Percentiles rank a stretch among this genome's conserved stretches.
Conservation (phyloP, 192 early-diverging fungal species). For the Chytriomyces hyalinus region DNA sequence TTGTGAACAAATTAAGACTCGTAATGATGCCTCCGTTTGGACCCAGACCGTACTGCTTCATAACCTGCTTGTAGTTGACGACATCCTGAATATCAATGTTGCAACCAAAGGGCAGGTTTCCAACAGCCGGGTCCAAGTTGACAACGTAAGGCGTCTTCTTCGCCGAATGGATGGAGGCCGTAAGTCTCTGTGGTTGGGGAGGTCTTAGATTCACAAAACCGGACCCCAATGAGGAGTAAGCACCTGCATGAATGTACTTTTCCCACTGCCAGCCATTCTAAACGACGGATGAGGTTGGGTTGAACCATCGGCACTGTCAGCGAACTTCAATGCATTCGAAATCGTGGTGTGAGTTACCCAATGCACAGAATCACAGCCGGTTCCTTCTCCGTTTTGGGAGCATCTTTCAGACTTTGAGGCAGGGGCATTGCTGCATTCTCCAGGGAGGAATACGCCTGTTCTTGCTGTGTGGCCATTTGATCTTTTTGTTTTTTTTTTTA, state of each 20-base stretch:
- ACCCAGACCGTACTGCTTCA: constrained; percentile 96
- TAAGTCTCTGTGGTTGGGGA: constrained; percentile 66
- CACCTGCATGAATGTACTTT: constrained; percentile 97
- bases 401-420: not conserved
- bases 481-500: too few relatives aligned
- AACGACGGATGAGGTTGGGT: not conserved
- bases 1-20: constrained; percentile 94
- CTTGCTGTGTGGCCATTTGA: not conserved
- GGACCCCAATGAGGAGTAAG: not conserved
- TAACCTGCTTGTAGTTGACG: constrained; percentile 98
- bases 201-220: not conserved
- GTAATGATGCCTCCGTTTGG: constrained; percentile 98
- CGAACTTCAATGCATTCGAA: not conserved
- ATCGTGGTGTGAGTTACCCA: not conserved
- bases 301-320: not conserved
- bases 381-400: not conserved
- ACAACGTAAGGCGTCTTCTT: constrained; percentile 83
- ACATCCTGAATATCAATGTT: constrained; percentile 98
- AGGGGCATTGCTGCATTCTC: constrained; percentile 19
- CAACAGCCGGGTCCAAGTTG: constrained; percentile 94
- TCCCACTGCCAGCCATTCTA: constrained; percentile 96
- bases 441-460: constrained; percentile 10
- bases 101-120: constrained; percentile 83
- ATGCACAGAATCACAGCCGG: constrained; percentile 27
- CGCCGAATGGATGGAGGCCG: constrained; percentile 79